phyloP scores from a whole-genome alignment of 495 filamentous ascomycete genomes.

The Lindgomyces ingoldianus region DNA sequence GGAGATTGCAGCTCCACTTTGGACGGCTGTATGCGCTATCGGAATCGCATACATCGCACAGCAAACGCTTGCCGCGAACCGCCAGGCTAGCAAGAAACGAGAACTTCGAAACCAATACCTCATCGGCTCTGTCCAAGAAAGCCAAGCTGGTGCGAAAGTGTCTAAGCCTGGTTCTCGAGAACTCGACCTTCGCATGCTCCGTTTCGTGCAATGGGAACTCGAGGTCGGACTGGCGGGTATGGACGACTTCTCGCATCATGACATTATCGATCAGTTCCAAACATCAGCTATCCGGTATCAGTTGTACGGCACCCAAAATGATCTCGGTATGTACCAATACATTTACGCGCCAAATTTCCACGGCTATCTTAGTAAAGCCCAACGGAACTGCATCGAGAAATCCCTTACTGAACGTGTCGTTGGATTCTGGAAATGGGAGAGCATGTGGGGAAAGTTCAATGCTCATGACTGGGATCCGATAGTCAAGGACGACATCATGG shows the following conservation, averaged over 20 bases:
- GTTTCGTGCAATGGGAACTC: conserved; percentile 14
- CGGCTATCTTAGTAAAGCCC: conserved; percentile 16
- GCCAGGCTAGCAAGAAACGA: conserved; percentile 9
- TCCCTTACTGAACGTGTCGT: conserved; percentile 14
- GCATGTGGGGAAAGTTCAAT: conserved; percentile 27
- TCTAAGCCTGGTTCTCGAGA: conserved; percentile 19
- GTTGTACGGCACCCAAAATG: conserved; percentile 18
- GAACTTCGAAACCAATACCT: conserved; percentile 12
- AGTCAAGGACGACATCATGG: conserved; percentile 32
- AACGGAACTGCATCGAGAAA: conserved; percentile 26
- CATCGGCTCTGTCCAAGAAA: conserved; percentile 1
- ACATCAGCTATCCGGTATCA: conserved; percentile 27
- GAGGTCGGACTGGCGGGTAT: conserved; percentile 14
- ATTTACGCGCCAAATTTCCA: conserved; percentile 33
- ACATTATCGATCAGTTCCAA: conserved; percentile 33
- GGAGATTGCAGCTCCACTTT: not conserved
- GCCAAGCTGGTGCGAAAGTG: not conserved
- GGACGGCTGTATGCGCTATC: not conserved
- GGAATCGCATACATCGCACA: conserved; percentile 5
- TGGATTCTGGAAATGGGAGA: conserved; percentile 33
- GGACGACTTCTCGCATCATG: conserved; percentile 23
- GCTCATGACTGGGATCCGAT: conserved; percentile 16
- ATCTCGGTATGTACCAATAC: conserved; percentile 22
- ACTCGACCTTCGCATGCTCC: conserved; percentile 1
- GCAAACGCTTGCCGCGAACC: not conserved